Evolutionary conservation across 768 basidiomycete genomes (phyloP).

Genomic region (Filobasidium wieringae): DNA sequence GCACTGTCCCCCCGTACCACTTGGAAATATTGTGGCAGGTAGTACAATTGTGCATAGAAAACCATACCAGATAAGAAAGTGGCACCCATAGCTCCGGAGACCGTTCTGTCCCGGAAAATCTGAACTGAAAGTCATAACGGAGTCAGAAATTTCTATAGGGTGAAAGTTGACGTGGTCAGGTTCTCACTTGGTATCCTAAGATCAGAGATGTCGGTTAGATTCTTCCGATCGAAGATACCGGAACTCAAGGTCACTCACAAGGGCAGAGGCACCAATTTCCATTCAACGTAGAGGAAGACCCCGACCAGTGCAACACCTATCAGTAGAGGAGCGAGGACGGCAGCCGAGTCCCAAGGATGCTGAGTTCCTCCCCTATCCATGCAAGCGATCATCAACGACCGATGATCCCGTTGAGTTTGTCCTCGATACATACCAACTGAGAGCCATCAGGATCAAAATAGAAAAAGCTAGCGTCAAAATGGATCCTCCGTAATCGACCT

Average conservation of each 20-base stretch:
- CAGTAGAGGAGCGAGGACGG: constrained; percentile 52
- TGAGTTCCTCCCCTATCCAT: constrained; percentile 52
- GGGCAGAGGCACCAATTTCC: constrained; percentile 57
- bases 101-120: constrained; percentile 58
- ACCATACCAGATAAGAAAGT: constrained; percentile 53
- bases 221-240: no score
- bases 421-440: constrained; percentile 47
- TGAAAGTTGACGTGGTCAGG: neutral
- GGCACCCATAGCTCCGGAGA: constrained; percentile 55
- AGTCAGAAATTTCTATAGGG: constrained; percentile 6
- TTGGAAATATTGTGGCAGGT: constrained; percentile 62
- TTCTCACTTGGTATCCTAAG: neutral
- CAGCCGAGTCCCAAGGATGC: constrained; percentile 59
- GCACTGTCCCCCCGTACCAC: constrained; percentile 57
- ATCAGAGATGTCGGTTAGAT: no score
- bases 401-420: neutral
- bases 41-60: constrained; percentile 19
- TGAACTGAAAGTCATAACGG: constrained; percentile 45
- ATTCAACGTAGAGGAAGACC: constrained; percentile 61
- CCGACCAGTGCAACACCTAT: constrained; percentile 48
- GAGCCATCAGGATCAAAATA: constrained; percentile 54
- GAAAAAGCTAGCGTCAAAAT: constrained; percentile 52
- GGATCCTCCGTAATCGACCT: constrained; percentile 55
- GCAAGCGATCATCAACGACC: neutral
- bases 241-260: neutral